Percentiles rank a stretch among this genome's conserved stretches.
phyloP scores from a whole-genome alignment of 2,329 filamentous ascomycete species.

The Fusarium stilboides region DNA sequence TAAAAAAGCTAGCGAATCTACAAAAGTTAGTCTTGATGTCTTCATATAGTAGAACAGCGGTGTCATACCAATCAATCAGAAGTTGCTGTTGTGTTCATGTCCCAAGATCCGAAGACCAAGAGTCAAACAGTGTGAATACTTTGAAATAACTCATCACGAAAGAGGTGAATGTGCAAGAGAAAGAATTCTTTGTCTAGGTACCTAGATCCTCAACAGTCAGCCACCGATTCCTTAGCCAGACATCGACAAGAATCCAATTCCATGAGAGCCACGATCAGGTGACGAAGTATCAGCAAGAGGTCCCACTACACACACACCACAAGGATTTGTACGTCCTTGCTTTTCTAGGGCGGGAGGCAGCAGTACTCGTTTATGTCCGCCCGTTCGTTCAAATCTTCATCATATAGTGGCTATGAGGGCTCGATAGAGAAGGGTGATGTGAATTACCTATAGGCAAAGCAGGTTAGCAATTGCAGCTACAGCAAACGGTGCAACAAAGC shows the following conservation, averaged over 20 bases:
- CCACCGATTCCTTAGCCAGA: conserved; percentile 42
- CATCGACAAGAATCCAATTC: conserved; percentile 50
- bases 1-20: conserved; percentile 25
- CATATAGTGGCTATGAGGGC: conserved; percentile 59
- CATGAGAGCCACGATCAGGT: conserved; percentile 67
- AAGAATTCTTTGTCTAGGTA: conserved; percentile 51
- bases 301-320: conserved; percentile 65
- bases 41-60: not conserved
- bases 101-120: conserved; percentile 58
- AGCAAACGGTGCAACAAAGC: conserved; percentile 33
- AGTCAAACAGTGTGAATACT: conserved; percentile 76
- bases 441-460: conserved; percentile 60
- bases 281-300: conserved; percentile 78
- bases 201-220: conserved; percentile 56
- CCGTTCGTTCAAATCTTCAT: conserved; percentile 79
- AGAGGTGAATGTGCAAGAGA: conserved; percentile 38
- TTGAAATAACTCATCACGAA: conserved; percentile 64
- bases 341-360: conserved; percentile 65
- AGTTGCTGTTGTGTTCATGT: conserved; percentile 69
- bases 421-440: conserved; percentile 19
- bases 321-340: conserved; percentile 74
- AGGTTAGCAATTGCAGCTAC: conserved; percentile 56
- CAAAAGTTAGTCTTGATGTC: conserved; percentile 26
- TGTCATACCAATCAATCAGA: conserved; percentile 66
- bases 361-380: conserved; percentile 76